Base-by-base conservation (phyloP, 768 basidiomycete genomes). In the Auricularia sp. region DNA sequence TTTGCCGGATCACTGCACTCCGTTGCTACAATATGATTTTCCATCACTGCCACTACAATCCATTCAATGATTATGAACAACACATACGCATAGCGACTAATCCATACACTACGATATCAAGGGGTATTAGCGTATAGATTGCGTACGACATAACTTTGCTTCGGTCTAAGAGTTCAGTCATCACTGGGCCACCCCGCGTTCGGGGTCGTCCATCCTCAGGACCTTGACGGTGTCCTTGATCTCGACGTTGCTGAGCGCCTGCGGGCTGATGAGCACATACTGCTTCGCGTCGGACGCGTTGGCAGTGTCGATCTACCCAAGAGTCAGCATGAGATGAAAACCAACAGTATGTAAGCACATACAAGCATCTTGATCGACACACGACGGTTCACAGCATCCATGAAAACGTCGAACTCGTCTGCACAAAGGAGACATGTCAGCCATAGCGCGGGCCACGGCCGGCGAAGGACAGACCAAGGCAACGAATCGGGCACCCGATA, bases 381-480 rank as follows among this genome's bases (percentile, higher is more conserved):
- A 59, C 88, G 86, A 21, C 97, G 85, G 73, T 92, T 93, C 65
- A 93, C 87, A 29, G 91, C 91, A 72, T 95, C 93, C 92, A 98
- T 94, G 80, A 96, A 98, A 11, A 98, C 96, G 70, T 98, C 96
- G 72, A 97, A 99, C 74, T 99, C 97, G 71, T 99, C 97, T 86
- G 67, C 35, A 45, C 35, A 29, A 29, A 29, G 29, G 29, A 61
- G 6, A 45, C 16, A 42, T 35, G 61, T 61, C 42, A 21, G 62
- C 33, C 58, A 61, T 14, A 14, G 33, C 18, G 18, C 47, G 35
- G 36, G 61, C 39, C 5, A 59, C 54, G 39, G 58, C 4, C 54
- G 39, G 18, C 35, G 11, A 66, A 8, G 44, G 36, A 75, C 82
- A 51, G 70, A 90, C 90, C 90, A 29, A 98, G 84, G 71, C 96